phyloP scores from a whole-genome alignment of 2,329 filamentous ascomycete species.

The Pseudogymnoascus sp. region DNA sequence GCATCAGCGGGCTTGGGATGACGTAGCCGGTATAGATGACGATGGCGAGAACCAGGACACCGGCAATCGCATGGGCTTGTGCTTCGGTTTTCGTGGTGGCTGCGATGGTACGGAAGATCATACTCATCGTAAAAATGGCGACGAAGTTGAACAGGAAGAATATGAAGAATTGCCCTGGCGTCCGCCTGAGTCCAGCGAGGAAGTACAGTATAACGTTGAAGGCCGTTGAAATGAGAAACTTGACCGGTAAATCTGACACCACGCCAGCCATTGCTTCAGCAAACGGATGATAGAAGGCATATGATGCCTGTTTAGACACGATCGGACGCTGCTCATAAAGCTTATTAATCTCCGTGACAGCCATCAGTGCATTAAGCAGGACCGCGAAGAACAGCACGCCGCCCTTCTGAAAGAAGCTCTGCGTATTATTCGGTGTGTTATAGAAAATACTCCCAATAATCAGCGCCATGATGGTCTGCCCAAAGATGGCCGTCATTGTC shows the following conservation, averaged over 20 bases:
- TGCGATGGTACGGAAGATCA: conserved; percentile 74
- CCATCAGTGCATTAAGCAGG: conserved; percentile 57
- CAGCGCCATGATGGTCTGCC: conserved; percentile 46
- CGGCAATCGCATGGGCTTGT: conserved; percentile 53
- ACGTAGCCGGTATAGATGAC: conserved; percentile 30
- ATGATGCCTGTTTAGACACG: conserved; percentile 40
- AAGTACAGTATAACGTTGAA: conserved; percentile 62
- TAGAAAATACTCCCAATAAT: conserved; percentile 58
- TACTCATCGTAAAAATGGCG: conserved; percentile 70
- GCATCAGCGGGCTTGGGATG: conserved; percentile 51
- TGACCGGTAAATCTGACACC: conserved; percentile 50
- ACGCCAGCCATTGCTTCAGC: conserved; percentile 50
- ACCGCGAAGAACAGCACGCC: conserved; percentile 62
- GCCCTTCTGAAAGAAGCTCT: conserved; percentile 53
- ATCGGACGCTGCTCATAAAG: conserved; percentile 41
- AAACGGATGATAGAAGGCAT: conserved; percentile 42
- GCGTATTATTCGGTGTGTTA: conserved; percentile 45
- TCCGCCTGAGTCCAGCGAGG: conserved; percentile 69
- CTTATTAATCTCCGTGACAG: conserved; percentile 66
- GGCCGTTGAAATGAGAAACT: conserved; percentile 41
- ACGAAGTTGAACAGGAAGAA: conserved; percentile 71
- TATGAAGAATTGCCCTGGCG: conserved; percentile 74
- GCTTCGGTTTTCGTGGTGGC: conserved; percentile 64
- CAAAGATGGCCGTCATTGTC: conserved; percentile 15
- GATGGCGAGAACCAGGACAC: conserved; percentile 35